Base-by-base conservation (phyloP, 768 basidiomycete genomes). In the Tricholoma hemisulphureum region DNA sequence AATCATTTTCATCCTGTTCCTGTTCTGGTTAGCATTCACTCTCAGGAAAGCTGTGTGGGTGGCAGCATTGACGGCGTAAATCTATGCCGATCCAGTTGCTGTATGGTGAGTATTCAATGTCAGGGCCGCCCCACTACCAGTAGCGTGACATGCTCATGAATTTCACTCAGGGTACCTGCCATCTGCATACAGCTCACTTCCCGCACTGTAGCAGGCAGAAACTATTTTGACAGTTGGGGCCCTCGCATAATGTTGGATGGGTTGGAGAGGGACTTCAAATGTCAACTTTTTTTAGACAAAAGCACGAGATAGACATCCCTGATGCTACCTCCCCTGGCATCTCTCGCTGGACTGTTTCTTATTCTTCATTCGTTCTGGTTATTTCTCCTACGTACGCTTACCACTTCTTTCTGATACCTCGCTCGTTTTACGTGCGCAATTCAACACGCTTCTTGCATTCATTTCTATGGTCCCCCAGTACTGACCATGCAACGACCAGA, bases 21-120 rank as follows among this genome's bases (percentile, higher is more conserved):
- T 83, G 53, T 75, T 81, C 54, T 84, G 78, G 80, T 52, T 81
- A 10, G 75, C 69, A 4, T 71, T 78, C 23, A 68, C 71, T 20
- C 53, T 73, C 60, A 63, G 70, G 11, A 65, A 62, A 58, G 67
- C 65, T 14, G 18, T 65, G 29, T 70, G 69, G 69, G 49, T 71
- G 10, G 66, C 60, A 0, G 65, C 63, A 4, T 37, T 57, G 26
- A 50, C 56, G 9, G 50, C 14, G 63, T 26, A 61, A 64, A 26
- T 69, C 61, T 58, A 62, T 46, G 59, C 24, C 32, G 31, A 49
- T 31, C 51, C 58, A 10, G 20, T 9, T 46, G 14, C 14, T 46
- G 26, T 16, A 49, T 1, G n/a, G 46, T 49, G 26, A 49, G 46
- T 18, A 45, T 24, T 45, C 23, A 13, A 23, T 45, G n/a, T n/a